phyloP scores from a whole-genome alignment of 2,329 filamentous ascomycete genomes.

The Ophiosphaerella korrae region DNA sequence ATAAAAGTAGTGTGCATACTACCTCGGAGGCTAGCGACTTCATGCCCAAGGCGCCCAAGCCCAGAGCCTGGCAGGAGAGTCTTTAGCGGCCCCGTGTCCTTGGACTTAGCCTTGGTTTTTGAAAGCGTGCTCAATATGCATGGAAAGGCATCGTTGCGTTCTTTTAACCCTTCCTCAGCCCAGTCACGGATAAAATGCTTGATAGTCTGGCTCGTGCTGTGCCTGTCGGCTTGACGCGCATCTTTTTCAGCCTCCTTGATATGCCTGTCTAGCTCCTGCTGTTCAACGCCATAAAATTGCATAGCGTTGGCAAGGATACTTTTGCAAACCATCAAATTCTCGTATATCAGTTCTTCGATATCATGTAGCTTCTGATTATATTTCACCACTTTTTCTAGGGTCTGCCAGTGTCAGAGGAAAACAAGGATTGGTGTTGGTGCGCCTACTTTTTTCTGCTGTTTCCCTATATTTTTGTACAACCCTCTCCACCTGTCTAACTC shows the following conservation, averaged over 20 bases:
- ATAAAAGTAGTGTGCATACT: constrained; percentile 19
- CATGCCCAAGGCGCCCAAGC: constrained; percentile 58
- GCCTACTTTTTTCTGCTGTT: constrained; percentile 28
- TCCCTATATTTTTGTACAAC: constrained; percentile 28
- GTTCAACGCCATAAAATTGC: constrained; percentile 53
- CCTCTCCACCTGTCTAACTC: constrained; percentile 30
- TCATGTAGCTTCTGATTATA: constrained; percentile 52
- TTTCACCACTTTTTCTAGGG: constrained; percentile 20
- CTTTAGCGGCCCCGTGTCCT: constrained; percentile 29
- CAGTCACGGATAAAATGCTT: constrained; percentile 66
- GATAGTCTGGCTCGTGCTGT: constrained; percentile 58
- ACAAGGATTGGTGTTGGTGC: background rate
- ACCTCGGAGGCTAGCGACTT: constrained; percentile 52
- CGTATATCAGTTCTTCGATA: constrained; percentile 50
- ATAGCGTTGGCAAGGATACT: constrained; percentile 54
- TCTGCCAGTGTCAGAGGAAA: constrained; percentile 8
- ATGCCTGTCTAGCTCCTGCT: constrained; percentile 54
- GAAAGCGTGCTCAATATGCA: constrained; percentile 40
- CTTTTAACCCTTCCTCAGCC: constrained; percentile 55
- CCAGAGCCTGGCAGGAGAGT: constrained; percentile 61
- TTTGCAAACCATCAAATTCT: constrained; percentile 55
- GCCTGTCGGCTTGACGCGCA: constrained; percentile 48
- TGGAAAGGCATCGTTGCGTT: constrained; percentile 51
- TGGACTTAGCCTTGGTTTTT: background rate
- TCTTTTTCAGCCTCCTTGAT: constrained; percentile 47